phyloP scores from a whole-genome alignment of 495 filamentous ascomycete genomes.

The Podospora pseudocomata region DNA sequence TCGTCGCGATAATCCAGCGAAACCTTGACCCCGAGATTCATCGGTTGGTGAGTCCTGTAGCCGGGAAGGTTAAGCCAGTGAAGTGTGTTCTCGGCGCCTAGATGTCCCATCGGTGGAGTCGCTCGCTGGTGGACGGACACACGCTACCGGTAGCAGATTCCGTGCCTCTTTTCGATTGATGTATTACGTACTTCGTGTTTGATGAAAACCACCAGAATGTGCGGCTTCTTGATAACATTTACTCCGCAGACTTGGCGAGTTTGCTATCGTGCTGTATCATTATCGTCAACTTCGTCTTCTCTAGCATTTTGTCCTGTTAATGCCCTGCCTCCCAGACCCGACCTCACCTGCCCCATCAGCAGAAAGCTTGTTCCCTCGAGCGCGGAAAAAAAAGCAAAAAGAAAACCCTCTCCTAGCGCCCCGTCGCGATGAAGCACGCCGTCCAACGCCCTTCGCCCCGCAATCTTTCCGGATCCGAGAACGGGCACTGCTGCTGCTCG shows the following conservation, averaged over 20 bases:
- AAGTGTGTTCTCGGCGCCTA: neutral
- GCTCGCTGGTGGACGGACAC: neutral
- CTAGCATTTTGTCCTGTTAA: neutral
- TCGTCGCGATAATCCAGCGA: neutral
- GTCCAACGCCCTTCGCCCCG: neutral
- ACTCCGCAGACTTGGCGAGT: neutral
- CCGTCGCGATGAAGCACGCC: neutral
- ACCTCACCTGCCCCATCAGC: neutral
- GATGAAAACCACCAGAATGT: neutral
- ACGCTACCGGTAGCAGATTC: neutral
- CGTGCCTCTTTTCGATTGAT: neutral
- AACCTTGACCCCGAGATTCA: too few species aligned
- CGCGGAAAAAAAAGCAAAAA: neutral
- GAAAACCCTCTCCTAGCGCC: neutral
- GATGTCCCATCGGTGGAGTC: neutral
- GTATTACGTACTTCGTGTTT: neutral
- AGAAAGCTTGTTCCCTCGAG: neutral
- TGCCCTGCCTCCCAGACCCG: too few species aligned
- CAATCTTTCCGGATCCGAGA: neutral
- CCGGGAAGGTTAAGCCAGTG: neutral
- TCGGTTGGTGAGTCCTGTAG: neutral
- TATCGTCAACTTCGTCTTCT: neutral
- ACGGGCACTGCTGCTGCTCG: neutral
- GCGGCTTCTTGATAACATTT: too few species aligned
- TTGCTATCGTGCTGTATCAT: neutral